These are phyloP conservation scores for Phialocephala sp. DNA, from an alignment of 2,329 filamentous ascomycete genomes.

Conservation along the genomic window DNA sequence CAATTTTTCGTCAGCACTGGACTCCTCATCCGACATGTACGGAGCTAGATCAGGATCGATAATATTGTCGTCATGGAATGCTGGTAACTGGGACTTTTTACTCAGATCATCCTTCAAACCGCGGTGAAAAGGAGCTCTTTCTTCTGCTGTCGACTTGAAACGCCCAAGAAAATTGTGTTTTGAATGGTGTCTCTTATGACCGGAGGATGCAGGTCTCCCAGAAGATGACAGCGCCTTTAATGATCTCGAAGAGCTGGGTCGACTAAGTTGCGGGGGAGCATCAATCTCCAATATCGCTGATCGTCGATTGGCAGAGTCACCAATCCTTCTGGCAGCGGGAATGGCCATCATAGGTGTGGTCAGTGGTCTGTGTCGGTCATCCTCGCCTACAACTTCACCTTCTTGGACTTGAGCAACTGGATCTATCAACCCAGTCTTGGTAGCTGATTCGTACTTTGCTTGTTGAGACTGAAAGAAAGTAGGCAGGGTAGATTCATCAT, in stretches of 20 bases:
- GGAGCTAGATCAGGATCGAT: constrained; percentile 95
- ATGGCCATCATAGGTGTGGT: constrained; percentile 76
- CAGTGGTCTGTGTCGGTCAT: constrained; percentile 56
- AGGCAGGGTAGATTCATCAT: constrained; percentile 69
- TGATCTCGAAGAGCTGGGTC: constrained; percentile 94
- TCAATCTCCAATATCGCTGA: constrained; percentile 93
- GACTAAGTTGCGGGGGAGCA: constrained; percentile 72
- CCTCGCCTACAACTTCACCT: constrained; percentile 40
- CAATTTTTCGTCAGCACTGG: constrained; percentile 90
- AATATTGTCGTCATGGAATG: constrained; percentile 98
- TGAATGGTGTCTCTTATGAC: constrained; percentile 86
- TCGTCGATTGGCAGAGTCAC: constrained; percentile 79
- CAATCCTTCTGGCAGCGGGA: constrained; percentile 66
- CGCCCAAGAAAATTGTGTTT: constrained; percentile 83
- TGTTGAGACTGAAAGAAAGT: constrained; percentile 63
- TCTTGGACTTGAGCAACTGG: constrained; percentile 40
- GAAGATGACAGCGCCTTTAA: constrained; percentile 71
- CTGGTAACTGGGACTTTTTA: constrained; percentile 73
- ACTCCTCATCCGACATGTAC: constrained; percentile 93
- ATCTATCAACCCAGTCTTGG: constrained; percentile 49
- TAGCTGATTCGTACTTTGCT: constrained; percentile 49
- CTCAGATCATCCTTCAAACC: constrained; percentile 71
- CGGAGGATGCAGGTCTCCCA: constrained; percentile 75
- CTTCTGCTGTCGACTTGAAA: constrained; percentile 74
- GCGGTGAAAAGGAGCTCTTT: constrained; percentile 86